Base-by-base conservation (phyloP, 2,329 filamentous ascomycete species). In the Colletotrichum sp. region DNA sequence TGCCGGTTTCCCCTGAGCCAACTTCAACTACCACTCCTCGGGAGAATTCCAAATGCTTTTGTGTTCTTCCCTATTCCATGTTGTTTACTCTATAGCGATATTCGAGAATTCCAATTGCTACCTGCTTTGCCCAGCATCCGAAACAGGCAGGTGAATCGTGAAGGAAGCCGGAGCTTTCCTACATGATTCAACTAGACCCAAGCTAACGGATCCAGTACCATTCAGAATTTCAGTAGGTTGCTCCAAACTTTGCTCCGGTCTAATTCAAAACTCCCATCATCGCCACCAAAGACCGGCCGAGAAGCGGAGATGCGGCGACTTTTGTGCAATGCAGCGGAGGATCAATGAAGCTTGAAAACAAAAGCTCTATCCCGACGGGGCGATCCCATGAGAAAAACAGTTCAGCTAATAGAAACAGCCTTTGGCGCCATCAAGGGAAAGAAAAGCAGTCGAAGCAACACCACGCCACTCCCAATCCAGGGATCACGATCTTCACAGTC, bases 41-140 rank as follows among this genome's bases (percentile, higher is more conserved):
- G n/a, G 43, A 21, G 0, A 21, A 0, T 13, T 1, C 3, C 11
- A 47, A 21, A 13, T 1, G 18, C 11, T 21, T 24, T 24, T 24
- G 24, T 24, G 24, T 24, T 24, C 24, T 24, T 24, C 24, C 24
- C 24, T 24, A 24, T 24, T 24, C 24, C 24, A 24, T 24, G 24
- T 24, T 24, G 24, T 24, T 24, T 24, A 24, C 24, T 24, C 24
- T 24, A 24, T 24, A 24, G 4, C 4, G 24, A 24, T 24, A 24
- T 27, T 4, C 43, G n/a, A 21, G 0, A 21, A 1, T 13, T 1
- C 6, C n/a, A 51, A 21, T 8, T 1, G n/a, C 6, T 21, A 51
- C n/a, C 43, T 51, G n/a, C n/a, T 3, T 13, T 51, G 43, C 12
- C 43, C n/a, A 24, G 21, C 43, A 21, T 51, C 43, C 43, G 12